These are phyloP conservation scores for Setomelanomma holmii DNA, from an alignment of 2,329 filamentous ascomycete species.

Conservation along the genomic window DNA sequence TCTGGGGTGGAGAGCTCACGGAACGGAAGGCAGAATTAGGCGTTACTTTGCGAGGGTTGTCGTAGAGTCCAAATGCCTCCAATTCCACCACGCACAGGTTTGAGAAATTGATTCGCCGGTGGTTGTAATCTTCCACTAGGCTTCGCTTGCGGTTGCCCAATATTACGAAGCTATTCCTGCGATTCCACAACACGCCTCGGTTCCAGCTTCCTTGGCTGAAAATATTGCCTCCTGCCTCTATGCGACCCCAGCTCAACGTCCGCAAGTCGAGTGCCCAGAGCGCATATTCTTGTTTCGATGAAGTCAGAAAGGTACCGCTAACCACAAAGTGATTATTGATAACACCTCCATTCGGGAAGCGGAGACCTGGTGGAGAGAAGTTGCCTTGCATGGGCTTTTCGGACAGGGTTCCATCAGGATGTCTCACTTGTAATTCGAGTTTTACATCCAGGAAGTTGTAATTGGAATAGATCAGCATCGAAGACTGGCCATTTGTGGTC, in stretches of 20 bases:
- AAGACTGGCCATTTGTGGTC: conserved; percentile 55
- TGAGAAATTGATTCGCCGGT: conserved; percentile 94
- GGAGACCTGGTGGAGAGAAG: conserved; percentile 87
- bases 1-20: conserved; percentile 73
- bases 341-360: conserved; percentile 94
- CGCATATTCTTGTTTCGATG: conserved; percentile 97
- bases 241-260: conserved; percentile 90
- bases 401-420: conserved; percentile 80
- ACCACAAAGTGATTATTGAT: conserved; percentile 97
- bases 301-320: conserved; percentile 95
- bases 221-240: conserved; percentile 89
- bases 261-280: conserved; percentile 92
- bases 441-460: conserved; percentile 99
- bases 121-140: conserved; percentile 97
- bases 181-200: conserved; percentile 88
- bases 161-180: conserved; percentile 94
- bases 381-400: conserved; percentile 89
- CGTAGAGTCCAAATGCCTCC: conserved; percentile 95
- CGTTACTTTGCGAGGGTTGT: conserved; percentile 82
- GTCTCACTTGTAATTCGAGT: conserved; percentile 86
- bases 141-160: conserved; percentile 92
- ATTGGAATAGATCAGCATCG: conserved; percentile 98
- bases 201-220: conserved; percentile 99
- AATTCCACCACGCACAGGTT: conserved; percentile 97
- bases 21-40: conserved; percentile 86